These are phyloP conservation scores for Calonectria pseudoreteaudii DNA, from an alignment of 2,329 filamentous ascomycete species.

Conservation along the genomic window DNA sequence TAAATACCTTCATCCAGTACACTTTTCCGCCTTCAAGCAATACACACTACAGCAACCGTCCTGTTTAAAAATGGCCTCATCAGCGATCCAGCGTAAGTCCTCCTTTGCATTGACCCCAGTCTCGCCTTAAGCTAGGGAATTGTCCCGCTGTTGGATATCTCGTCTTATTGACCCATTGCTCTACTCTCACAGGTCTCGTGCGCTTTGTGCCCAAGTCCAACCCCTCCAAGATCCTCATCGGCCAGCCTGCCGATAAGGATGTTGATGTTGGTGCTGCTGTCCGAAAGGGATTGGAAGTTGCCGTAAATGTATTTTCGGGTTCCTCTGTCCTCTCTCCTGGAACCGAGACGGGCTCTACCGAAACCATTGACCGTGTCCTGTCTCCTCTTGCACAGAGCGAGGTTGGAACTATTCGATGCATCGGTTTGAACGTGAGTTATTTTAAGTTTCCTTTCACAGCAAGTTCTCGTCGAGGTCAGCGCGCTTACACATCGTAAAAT, in stretches of 20 bases:
- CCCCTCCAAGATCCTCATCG: slow-evolving; percentile 62
- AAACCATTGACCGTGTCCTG: slow-evolving; percentile 60
- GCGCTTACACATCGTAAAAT: slow-evolving; percentile 2
- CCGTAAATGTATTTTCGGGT: slow-evolving; percentile 68
- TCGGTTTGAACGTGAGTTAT: slow-evolving; percentile 64
- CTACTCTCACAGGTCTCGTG: slow-evolving; percentile 61
- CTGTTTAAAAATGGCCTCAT: slow-evolving; percentile 30
- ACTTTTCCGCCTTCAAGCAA: not conserved
- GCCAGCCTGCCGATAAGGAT: slow-evolving; percentile 63
- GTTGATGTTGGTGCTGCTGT: slow-evolving; percentile 70
- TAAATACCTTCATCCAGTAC: slow-evolving; percentile 1
- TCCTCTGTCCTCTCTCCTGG: slow-evolving; percentile 68
- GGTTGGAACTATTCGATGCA: slow-evolving; percentile 68
- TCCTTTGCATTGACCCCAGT: not conserved
- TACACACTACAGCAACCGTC: not conserved
- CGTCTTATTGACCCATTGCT: not conserved
- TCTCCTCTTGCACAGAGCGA: slow-evolving; percentile 52
- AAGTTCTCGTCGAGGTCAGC: slow-evolving; percentile 52
- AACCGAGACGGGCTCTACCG: slow-evolving; percentile 58
- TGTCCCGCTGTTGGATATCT: too few species aligned
- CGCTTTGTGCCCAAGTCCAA: slow-evolving; percentile 68
- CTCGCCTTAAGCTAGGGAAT: not conserved
- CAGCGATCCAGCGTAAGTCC: slow-evolving; percentile 36
- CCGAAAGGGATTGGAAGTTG: slow-evolving; percentile 66
- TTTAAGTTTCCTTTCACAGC: slow-evolving; percentile 48